Evolutionary conservation across 495 filamentous ascomycete species (phyloP).

Genomic region (Astrothelium subdiscretum): DNA sequence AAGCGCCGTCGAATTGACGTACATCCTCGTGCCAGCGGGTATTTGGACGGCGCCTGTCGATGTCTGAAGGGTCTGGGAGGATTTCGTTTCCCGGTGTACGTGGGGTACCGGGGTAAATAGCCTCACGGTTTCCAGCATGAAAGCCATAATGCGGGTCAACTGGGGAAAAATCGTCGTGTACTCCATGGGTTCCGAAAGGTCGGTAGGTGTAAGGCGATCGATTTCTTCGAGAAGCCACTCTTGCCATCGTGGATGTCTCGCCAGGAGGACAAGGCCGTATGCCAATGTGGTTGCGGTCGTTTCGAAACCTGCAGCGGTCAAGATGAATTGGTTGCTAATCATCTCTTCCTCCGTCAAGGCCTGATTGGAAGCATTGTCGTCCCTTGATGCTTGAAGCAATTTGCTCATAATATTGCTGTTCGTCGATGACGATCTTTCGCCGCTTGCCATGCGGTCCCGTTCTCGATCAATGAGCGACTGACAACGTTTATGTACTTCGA

Average conservation of each 20-base stretch:
- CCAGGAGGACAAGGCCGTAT: constrained; percentile 37
- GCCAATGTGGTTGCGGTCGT: constrained; percentile 42
- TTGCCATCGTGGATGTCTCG: constrained; percentile 37
- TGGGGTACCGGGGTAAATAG: constrained; percentile 36
- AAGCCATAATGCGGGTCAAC: constrained; percentile 33
- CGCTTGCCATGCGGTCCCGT: constrained; percentile 14
- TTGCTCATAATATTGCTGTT: constrained; percentile 22
- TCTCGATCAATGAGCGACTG: constrained; percentile 28
- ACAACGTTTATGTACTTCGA: constrained; percentile 21
- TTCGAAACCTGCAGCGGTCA: constrained; percentile 45
- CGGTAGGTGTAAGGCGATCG: constrained; percentile 12
- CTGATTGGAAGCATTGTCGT: constrained; percentile 8
- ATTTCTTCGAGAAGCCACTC: constrained; percentile 38
- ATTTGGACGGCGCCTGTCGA: constrained; percentile 20
- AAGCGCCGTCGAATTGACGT: constrained; percentile 18
- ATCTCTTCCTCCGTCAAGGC: constrained; percentile 34
- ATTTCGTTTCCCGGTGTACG: constrained; percentile 29
- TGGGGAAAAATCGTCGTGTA: constrained; percentile 31
- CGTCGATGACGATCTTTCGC: constrained; percentile 9
- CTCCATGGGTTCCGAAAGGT: constrained; percentile 17
- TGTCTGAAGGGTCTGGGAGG: constrained; percentile 19
- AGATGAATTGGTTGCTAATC: constrained; percentile 43
- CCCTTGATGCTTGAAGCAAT: constrained; percentile 26
- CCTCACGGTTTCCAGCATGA: constrained; percentile 44
- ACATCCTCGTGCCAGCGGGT: constrained; percentile 22